A percentile compares a stretch with the other conserved stretches of the same genome.
Evolutionary conservation across 129 eudicot species (phyloP).

Genomic region (Arctium lappa): DNA sequence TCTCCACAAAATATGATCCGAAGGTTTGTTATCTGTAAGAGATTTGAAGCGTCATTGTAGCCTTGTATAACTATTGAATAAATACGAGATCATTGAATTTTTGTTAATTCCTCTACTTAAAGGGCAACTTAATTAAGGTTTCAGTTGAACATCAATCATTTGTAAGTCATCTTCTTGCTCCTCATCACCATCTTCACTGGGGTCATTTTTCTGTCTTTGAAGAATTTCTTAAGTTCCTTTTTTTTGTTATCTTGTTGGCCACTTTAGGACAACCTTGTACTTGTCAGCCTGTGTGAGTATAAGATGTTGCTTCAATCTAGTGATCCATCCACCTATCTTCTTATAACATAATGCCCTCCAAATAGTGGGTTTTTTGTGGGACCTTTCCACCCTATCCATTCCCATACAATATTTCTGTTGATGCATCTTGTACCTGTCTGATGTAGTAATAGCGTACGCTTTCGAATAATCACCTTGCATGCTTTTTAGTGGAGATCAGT

Average conservation of each 20-base stretch:
- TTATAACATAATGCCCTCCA: no score
- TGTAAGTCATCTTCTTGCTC: not conserved
- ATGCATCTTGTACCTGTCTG: no score
- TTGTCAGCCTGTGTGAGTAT: not conserved
- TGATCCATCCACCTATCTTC: no score
- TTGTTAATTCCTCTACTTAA: not conserved
- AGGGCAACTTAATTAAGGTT: not conserved
- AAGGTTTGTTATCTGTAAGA: not conserved
- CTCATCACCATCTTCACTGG: not conserved
- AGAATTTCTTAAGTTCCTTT: not conserved
- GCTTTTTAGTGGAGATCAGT: no score
- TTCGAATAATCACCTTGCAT: no score
- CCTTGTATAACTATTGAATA: not conserved
- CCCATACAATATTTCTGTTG: no score
- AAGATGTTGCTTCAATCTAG: no score
- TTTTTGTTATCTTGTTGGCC: not conserved
- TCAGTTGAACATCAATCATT: not conserved
- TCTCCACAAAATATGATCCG: constrained; percentile 6
- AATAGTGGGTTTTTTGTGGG: no score
- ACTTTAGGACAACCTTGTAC: not conserved
- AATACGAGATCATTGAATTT: not conserved
- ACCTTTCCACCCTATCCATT: no score
- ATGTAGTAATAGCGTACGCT: no score
- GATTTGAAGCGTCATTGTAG: not conserved
- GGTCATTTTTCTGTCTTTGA: not conserved